Percentiles rank a stretch among this genome's conserved stretches.
phyloP scores from a whole-genome alignment of 306 rosid genomes.

The Inga oerstediana region DNA sequence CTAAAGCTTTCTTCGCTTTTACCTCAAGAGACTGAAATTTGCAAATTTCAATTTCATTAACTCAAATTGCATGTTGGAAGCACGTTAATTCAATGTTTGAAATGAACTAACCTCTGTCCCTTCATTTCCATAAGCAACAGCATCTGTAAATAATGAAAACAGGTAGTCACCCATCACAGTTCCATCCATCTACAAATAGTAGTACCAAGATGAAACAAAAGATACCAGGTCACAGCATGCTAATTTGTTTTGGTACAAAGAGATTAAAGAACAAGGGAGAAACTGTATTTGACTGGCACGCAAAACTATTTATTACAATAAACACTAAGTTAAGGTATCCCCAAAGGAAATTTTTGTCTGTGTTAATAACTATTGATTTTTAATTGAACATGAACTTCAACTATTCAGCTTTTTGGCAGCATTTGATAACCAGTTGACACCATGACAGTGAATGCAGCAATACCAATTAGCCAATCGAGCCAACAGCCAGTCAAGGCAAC shows the following conservation, averaged over 20 bases:
- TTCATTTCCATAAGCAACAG: conserved; percentile 76
- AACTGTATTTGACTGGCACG: neutral
- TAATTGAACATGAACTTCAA: neutral
- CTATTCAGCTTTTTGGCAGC: neutral
- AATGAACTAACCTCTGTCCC: conserved; percentile 63
- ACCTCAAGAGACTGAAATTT: conserved; percentile 79
- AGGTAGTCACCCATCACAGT: conserved; percentile 14
- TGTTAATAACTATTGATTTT: neutral
- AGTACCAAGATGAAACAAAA: neutral
- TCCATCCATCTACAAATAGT: neutral
- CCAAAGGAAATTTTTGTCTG: neutral
- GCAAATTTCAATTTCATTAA: conserved; percentile 23
- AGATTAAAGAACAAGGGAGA: neutral
- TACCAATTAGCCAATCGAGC: neutral
- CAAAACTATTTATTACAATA: neutral
- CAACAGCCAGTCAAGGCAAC: neutral
- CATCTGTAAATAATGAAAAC: conserved; percentile 62
- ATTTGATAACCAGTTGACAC: neutral
- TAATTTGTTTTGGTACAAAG: neutral
- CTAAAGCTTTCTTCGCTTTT: conserved; percentile 83
- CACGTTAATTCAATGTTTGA: conserved; percentile 6
- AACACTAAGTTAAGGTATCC: neutral
- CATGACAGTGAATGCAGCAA: conserved; percentile 10
- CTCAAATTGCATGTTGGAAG: conserved; percentile 22
- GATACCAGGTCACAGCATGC: neutral